A percentile compares a stretch with the other conserved stretches of the same genome.
Evolutionary conservation across 306 rosid genomes (phyloP).

Genomic region (Cicer pinnatifidum): DNA sequence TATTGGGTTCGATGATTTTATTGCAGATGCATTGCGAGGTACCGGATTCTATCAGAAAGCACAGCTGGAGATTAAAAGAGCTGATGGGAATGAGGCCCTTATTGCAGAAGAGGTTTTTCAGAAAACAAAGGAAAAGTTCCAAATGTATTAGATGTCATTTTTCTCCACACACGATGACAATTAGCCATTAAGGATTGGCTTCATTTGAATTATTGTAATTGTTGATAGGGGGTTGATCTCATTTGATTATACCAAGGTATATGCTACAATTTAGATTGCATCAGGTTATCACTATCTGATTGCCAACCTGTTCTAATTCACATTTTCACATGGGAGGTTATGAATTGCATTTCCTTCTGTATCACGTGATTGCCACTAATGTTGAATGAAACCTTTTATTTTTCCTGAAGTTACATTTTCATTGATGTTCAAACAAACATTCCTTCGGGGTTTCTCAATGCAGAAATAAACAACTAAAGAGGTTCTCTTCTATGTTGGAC

Average conservation of each 20-base stretch:
- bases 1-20: slow-evolving; percentile 90
- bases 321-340: slow-evolving; percentile 28
- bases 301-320: slow-evolving; percentile 6
- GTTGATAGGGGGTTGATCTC: slow-evolving; percentile 39
- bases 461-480: not conserved
- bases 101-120: slow-evolving; percentile 90
- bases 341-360: slow-evolving; percentile 29
- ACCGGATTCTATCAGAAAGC: slow-evolving; percentile 91
- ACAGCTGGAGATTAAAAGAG: slow-evolving; percentile 83
- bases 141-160: slow-evolving; percentile 61
- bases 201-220: slow-evolving; percentile 41
- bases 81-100: slow-evolving; percentile 83
- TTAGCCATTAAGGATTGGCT: slow-evolving; percentile 39
- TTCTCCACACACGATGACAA: slow-evolving; percentile 7
- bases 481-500: slow-evolving; percentile 3
- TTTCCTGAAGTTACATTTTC: slow-evolving; percentile 10
- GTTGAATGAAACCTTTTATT: slow-evolving; percentile 26
- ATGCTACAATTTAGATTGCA: slow-evolving; percentile 25
- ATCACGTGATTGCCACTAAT: slow-evolving; percentile 29
- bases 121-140: slow-evolving; percentile 84
- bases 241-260: slow-evolving; percentile 32
- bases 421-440: slow-evolving; percentile 26
- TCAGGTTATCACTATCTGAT: slow-evolving; percentile 35
- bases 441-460: slow-evolving; percentile 18
- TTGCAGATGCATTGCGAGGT: slow-evolving; percentile 91